Evolutionary conservation across 352 stramenopile genomes (phyloP), one percentile per base, ranked within the genome.

Genomic region (Peronospora belbahrii): DNA sequence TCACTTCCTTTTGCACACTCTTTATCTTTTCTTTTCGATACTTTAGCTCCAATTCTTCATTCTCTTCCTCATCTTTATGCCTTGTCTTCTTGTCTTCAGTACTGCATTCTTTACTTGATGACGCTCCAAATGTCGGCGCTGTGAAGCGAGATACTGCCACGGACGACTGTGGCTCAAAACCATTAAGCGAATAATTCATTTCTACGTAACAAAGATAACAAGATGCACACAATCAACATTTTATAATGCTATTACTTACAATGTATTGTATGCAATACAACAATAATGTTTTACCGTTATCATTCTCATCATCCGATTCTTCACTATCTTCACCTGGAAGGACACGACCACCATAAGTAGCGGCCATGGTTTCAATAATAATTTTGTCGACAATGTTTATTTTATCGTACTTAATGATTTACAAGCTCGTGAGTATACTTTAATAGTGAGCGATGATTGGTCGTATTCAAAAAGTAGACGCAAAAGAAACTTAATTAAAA

Each of bases 241-340:
- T n/a, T n/a, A n/a, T n/a, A n/a, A n/a, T n/a, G n/a, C n/a, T n/a
- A n/a, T n/a, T n/a, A n/a, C n/a, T n/a, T n/a, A n/a, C n/a, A n/a
- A n/a, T n/a, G n/a, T n/a, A n/a, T n/a, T n/a, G n/a, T n/a, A n/a
- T n/a, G n/a, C n/a, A n/a, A n/a, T n/a, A n/a, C n/a, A n/a, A n/a
- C n/a, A n/a, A n/a, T n/a, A n/a, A n/a, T n/a, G n/a, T n/a, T n/a
- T 3, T 28, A 71, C 65, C 65, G 63, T 64, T 54, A n/a, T 85
- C 72, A 39, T 86, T 73, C 6, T 85, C 72, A 14, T 83, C 74
- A 51, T 88, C 77, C n/a, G n/a, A n/a, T 39, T 87, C 72, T 59
- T 88, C 77, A 54, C 77, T 88, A 64, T 88, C 77, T 60, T 88
- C 77, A 33, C 77, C 77, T 39, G 72, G 74, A 6, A 84, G 67